Conservation (phyloP, 2,329 filamentous ascomycete species). For the Xylariaceae sp. region DNA sequence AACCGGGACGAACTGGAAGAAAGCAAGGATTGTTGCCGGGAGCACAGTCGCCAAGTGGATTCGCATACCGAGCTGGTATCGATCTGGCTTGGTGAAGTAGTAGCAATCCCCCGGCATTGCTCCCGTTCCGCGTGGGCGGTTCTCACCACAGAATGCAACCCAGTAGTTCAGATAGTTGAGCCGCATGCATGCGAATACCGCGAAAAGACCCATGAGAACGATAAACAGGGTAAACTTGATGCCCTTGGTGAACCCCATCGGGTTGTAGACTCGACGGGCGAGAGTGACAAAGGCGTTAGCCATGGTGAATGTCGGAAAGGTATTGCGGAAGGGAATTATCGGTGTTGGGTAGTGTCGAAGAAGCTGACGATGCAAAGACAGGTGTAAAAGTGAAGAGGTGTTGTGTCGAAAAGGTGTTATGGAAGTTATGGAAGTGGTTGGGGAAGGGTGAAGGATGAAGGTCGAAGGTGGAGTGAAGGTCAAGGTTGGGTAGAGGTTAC, state of each 20-base stretch:
- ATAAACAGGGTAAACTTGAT: slow-evolving; percentile 55
- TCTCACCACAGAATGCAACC: slow-evolving; percentile 31
- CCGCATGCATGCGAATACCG: slow-evolving; percentile 46
- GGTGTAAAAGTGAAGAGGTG: no score
- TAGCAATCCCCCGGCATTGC: slow-evolving; percentile 39
- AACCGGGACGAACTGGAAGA: slow-evolving; percentile 45
- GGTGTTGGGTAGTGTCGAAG: no score
- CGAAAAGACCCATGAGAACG: slow-evolving; percentile 41
- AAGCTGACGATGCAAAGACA: no score
- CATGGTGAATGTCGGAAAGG: no score
- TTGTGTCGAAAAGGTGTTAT: no score
- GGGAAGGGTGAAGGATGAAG: no score
- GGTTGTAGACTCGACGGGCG: slow-evolving; percentile 37
- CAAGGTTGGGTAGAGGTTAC: no score
- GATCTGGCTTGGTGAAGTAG: slow-evolving; percentile 31
- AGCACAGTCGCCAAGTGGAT: slow-evolving; percentile 44
- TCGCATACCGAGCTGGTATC: slow-evolving; percentile 38
- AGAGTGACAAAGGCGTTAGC: slow-evolving; percentile 16
- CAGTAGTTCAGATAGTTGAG: slow-evolving; percentile 45
- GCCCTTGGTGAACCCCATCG: slow-evolving; percentile 49
- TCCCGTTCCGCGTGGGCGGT: neutral
- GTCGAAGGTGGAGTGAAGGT: no score
- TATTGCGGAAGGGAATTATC: no score
- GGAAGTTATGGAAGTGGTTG: no score
- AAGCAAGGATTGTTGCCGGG: slow-evolving; percentile 40